phyloP scores from a whole-genome alignment of 208 protist genomes.

The Trypanosoma lewisi region DNA sequence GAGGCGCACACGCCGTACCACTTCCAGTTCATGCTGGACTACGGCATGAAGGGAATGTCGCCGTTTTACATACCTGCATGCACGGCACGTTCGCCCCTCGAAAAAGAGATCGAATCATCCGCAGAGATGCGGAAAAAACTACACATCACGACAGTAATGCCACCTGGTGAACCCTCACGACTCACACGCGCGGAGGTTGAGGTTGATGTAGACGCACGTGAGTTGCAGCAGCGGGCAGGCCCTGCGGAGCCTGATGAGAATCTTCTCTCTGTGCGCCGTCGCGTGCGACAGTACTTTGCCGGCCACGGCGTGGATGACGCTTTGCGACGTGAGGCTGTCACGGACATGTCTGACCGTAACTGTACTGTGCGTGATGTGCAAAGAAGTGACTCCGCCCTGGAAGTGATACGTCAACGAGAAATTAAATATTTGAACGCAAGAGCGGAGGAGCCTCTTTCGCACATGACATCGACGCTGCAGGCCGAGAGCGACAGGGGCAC shows the following conservation, averaged over 20 bases:
- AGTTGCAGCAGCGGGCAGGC: conserved; percentile 11
- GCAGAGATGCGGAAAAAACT: conserved; percentile 18
- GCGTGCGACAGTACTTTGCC: conserved; percentile 52
- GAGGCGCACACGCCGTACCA: conserved; percentile 61
- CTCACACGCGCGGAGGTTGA: conserved; percentile 53
- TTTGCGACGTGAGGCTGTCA: conserved; percentile 34
- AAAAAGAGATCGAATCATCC: conserved; percentile 3
- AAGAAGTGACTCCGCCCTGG: conserved; percentile 36
- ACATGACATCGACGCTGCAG: not conserved
- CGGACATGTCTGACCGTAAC: conserved; percentile 25
- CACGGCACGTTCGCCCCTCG: conserved; percentile 20
- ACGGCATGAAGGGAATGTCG: conserved; percentile 56
- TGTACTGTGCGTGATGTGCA: conserved; percentile 48
- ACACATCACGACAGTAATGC: conserved; percentile 24
- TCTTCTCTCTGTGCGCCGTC: conserved; percentile 43
- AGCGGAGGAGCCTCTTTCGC: conserved; percentile 1
- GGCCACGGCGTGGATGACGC: conserved; percentile 53
- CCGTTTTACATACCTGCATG: conserved; percentile 40
- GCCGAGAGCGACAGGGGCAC: not conserved
- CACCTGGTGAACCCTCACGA: conserved; percentile 32
- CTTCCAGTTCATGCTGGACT: conserved; percentile 77
- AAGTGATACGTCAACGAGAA: conserved; percentile 40
- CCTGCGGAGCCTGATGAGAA: conserved; percentile 34
- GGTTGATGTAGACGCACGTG: conserved; percentile 38
- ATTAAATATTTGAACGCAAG: conserved; percentile 12